A percentile compares a stretch with the other conserved stretches of the same genome.
Conservation (phyloP, 2,329 filamentous ascomycete genomes). For the Sclerotiophoma versabilis region DNA sequence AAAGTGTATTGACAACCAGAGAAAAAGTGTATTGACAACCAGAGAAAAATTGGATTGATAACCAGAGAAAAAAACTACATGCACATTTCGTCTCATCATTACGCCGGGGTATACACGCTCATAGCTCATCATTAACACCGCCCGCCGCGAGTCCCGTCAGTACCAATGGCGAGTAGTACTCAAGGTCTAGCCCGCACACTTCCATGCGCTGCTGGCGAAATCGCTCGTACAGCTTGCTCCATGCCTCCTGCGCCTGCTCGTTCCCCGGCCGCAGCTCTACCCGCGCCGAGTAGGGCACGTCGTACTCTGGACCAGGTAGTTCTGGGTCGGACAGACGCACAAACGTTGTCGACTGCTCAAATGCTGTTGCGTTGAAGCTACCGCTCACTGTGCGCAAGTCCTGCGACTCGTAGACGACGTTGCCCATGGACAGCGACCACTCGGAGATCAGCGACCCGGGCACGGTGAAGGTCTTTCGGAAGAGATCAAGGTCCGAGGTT, state of each 20-base stretch:
- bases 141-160: slow-evolving; percentile 16
- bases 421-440: slow-evolving; percentile 48
- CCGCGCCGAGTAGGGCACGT: slow-evolving; percentile 54
- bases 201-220: slow-evolving; percentile 60
- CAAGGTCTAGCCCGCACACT: slow-evolving; percentile 61
- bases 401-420: slow-evolving; percentile 48
- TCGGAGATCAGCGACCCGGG: slow-evolving; percentile 48
- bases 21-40: no score
- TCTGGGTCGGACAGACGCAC: slow-evolving; percentile 57
- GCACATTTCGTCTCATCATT: background rate
- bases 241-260: slow-evolving; percentile 56
- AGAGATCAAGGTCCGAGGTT: slow-evolving; percentile 43
- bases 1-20: no score
- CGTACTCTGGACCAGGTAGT: slow-evolving; percentile 59
- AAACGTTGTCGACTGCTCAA: slow-evolving; percentile 53
- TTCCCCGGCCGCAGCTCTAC: slow-evolving; percentile 54
- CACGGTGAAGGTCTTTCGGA: slow-evolving; percentile 41
- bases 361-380: slow-evolving; percentile 56
- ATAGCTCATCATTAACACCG: slow-evolving; percentile 4
- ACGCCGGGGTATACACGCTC: background rate
- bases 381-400: slow-evolving; percentile 37
- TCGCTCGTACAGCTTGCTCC: slow-evolving; percentile 58
- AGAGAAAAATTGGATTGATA: no score
- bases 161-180: slow-evolving; percentile 47
- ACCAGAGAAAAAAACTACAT: no score